Evolutionary conservation across 306 rosid genomes (phyloP), one percentile per base, ranked within the genome.

Genomic region (Sphenostylis stenocarpa): DNA sequence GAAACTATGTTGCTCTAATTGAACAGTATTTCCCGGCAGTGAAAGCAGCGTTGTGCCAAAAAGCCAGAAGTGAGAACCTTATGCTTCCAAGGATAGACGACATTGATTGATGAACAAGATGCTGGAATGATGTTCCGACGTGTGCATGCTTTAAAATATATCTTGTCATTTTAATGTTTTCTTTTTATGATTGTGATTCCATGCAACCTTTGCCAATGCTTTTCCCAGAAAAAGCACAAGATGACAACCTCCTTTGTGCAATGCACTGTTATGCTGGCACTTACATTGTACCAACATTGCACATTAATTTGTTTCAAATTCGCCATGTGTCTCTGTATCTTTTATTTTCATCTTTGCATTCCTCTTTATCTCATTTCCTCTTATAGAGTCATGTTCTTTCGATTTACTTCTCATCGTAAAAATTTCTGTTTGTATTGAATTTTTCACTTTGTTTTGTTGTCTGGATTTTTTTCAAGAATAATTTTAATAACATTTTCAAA

Each of bases 51-150:
- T 70, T 70, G 70, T 76, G 36, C 61, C 39, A n/a, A 14, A 49
- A 57, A 75, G 75, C 0, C 2, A 75, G 61, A 75, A 43, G 15
- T 36, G 23, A 34, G 39, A 70, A 80, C 67, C 43, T 56, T 80
- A 28, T 13, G 68, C 55, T 62, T 80, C 70, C 11, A 47, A 24
- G 44, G 31, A 29, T 77, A 36, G 10, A 36, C 41, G 67, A 76
- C 52, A 76, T 72, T 80, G 84, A 66, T 44, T 70, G 38, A 75
- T 62, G 70, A 73, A 61, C 4, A 33, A 23, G 64, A 75, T 47
- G 71, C 57, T 36, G 49, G 66, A 47, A 81, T 74, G 77, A 12
- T 67, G 76, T 73, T 43, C 68, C 49, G 15, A 28, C 4, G 48
- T 10, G 41, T 53, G 47, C 9, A 43, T 70, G 28, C 21, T 48